Percentiles rank a stretch among this genome's conserved stretches.
These are phyloP conservation scores for Sorghum bicolor DNA, from an alignment of 176 grass and related monocot genomes.

Conservation along the genomic window Sorghum_bicolor_NCBIv3 NC_012870.2:12449001-12449500, in stretches of 20 bases:
- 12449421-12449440: slow-evolving; percentile 86
- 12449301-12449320: not conserved
- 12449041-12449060: slow-evolving; percentile 88
- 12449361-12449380: not conserved
- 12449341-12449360: not conserved
- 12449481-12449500: slow-evolving; percentile 98
- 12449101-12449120: slow-evolving; percentile 93
- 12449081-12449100: slow-evolving; percentile 97
- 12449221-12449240: slow-evolving; percentile 98
- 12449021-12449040: slow-evolving; percentile 98
- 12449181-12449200: slow-evolving; percentile 81
- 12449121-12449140: slow-evolving; percentile 98
- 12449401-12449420: not conserved
- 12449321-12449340: not conserved
- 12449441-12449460: slow-evolving; percentile 98
- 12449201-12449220: slow-evolving; percentile 99
- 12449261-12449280: slow-evolving; percentile 83
- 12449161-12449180: slow-evolving; percentile 92
- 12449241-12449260: slow-evolving; percentile 87
- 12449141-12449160: slow-evolving; percentile 96
- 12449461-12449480: slow-evolving; percentile 92
- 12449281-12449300: not conserved
- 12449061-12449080: slow-evolving; percentile 86
- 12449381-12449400: not conserved
- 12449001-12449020: slow-evolving; percentile 99